Base-by-base conservation (phyloP, 495 filamentous ascomycete species). In the Schizothecium vesticola region DNA sequence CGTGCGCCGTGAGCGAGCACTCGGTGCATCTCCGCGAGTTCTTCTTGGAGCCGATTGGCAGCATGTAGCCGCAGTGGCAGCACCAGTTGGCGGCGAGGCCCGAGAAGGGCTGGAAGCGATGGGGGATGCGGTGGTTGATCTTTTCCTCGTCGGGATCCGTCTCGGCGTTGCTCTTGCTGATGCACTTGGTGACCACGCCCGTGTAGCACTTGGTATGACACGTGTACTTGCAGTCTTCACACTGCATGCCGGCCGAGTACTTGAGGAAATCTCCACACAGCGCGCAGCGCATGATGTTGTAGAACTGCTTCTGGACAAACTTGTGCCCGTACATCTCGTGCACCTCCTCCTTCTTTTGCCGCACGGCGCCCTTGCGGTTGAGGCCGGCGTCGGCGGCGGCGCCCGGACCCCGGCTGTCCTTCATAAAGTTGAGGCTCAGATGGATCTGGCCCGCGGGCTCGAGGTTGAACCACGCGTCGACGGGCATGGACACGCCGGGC, bases 221-320 rank as follows among this genome's bases (percentile, higher is more conserved):
- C 23, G 95, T 98, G 75, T 97, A 97, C 80, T 97, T 98, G 92
- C 95, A 99, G 80, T 99, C 95, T 68, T 94, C 90, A 77, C 95
- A 99, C 81, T 99, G 95, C 94, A 98, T 97, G 59, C 95, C 96
- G 19, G 95, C 91, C 31, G 94, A 94, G 80, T 98, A 98, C 76
- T 97, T 98, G 80, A 99, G 89, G 74, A 98, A 97, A 67, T 98
- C 96, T 65, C 94, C 96, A 79, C 95, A 99, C 23, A 98, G 88
- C 33, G 95, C 96, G 81, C 95, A 99, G 72, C 96, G 95, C 95
- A 99, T 99, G 78, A 99, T 97, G 83, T 98, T 98, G 89, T 98
- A 99, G 81, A 98, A 99, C 78, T 97, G 94, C 79, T 96, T 93
- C 71, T 91, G 88, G 60, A 97, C 88, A 72, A 99, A 99, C 81